phyloP scores from a whole-genome alignment of 352 stramenopile genomes.

The Phytophthora hibernalis region DNA sequence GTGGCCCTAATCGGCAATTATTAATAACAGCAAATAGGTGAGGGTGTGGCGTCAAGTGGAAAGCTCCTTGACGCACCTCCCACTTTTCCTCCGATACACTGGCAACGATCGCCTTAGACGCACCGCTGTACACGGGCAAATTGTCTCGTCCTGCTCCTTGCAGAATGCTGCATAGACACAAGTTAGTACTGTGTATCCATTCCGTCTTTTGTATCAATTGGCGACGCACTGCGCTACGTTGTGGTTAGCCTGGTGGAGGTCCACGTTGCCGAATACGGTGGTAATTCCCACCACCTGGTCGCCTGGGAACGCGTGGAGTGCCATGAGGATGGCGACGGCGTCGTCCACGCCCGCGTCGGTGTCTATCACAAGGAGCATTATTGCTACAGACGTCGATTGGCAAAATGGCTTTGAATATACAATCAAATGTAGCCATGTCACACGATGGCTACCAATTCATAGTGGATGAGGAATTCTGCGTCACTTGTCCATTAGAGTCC shows the following conservation, averaged over 20 bases:
- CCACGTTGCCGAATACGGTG: constrained; percentile 87
- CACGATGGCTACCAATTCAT: no score
- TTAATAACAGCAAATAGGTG: no score
- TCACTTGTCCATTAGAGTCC: constrained; percentile 47
- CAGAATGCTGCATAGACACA: constrained; percentile 58
- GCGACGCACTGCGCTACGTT: constrained; percentile 77
- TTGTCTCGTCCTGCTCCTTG: constrained; percentile 54
- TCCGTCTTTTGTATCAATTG: background rate
- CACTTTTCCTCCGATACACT: constrained; percentile 73
- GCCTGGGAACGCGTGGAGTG: constrained; percentile 64
- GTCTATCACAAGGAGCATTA: constrained; percentile 70
- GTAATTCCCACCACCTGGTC: constrained; percentile 73
- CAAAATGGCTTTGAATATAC: constrained; percentile 35
- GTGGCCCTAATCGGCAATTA: constrained; percentile 57
- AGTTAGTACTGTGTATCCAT: background rate
- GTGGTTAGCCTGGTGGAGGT: constrained; percentile 82
- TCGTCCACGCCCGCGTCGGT: constrained; percentile 87
- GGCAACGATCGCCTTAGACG: constrained; percentile 65
- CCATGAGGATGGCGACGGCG: constrained; percentile 76
- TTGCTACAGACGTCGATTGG: background rate
- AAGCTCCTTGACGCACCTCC: constrained; percentile 39
- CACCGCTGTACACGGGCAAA: constrained; percentile 70
- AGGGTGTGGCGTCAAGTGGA: background rate
- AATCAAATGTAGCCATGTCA: constrained; percentile 5
- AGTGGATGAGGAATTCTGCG: constrained; percentile 4